A percentile compares a stretch with the other conserved stretches of the same genome.
phyloP scores from a whole-genome alignment of 1,284 basidiomycete species.

The Ceratobasidium papillatum region DNA sequence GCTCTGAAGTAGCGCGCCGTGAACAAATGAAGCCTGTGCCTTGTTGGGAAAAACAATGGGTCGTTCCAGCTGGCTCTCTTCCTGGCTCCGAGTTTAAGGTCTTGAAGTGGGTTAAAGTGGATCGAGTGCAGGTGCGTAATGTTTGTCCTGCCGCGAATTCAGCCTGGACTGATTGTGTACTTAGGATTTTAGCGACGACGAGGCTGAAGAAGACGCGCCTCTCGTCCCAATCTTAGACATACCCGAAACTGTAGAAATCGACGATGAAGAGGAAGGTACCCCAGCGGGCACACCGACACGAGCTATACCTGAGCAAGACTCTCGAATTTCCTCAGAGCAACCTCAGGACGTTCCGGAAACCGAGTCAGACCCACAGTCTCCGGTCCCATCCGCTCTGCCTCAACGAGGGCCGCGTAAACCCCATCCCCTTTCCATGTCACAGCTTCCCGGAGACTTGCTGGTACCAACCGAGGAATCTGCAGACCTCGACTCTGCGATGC shows the following conservation, averaged over 20 bases:
- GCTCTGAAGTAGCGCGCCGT: conserved; percentile 37
- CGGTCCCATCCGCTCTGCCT: conserved; percentile 12
- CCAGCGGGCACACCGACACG: conserved; percentile 33
- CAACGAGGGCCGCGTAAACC: conserved; percentile 37
- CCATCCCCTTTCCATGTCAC: conserved; percentile 38
- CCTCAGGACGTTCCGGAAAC: conserved; percentile 34
- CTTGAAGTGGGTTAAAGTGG: conserved; percentile 43
- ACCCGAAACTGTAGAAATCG: conserved; percentile 28
- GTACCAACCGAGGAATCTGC: neutral
- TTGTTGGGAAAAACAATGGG: conserved; percentile 45
- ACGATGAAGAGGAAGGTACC: conserved; percentile 25
- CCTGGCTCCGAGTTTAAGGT: conserved; percentile 44
- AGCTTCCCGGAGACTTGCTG: conserved; percentile 24
- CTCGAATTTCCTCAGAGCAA: conserved; percentile 38
- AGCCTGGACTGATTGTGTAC: neutral
- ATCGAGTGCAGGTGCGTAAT: conserved; percentile 40
- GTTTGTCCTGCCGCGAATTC: neutral
- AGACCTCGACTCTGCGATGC: conserved; percentile 37
- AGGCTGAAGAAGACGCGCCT: conserved; percentile 39
- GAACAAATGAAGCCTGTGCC: conserved; percentile 41
- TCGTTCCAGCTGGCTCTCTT: conserved; percentile 40
- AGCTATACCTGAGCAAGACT: conserved; percentile 29
- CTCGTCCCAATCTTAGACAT: conserved; percentile 35
- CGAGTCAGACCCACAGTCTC: conserved; percentile 40
- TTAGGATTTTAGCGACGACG: conserved; percentile 45